Conservation (phyloP, 2,329 filamentous ascomycete species). For the Fusarium secorum region DNA sequence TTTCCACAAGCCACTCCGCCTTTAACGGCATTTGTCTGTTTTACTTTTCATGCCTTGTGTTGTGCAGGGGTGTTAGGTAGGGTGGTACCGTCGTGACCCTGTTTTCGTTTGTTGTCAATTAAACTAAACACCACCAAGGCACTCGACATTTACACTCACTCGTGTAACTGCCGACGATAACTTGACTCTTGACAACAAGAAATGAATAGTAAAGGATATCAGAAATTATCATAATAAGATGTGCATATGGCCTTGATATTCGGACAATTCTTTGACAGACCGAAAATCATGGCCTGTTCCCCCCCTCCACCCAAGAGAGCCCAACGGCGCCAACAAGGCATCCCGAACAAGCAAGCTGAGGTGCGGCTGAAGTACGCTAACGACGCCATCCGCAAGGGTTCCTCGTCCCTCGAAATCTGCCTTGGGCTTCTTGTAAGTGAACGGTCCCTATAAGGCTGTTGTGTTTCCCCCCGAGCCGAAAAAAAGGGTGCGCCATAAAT, state of each 20-base stretch:
- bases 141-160: background rate
- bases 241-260: rapidly evolving
- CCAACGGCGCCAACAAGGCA: slow-evolving; percentile 16
- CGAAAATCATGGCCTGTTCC: background rate
- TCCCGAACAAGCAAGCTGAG: slow-evolving; percentile 18
- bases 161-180: background rate
- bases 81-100: background rate
- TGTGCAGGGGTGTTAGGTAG: background rate
- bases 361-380: slow-evolving; percentile 41
- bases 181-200: too few relatives aligned
- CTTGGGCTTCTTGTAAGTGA: slow-evolving; percentile 28
- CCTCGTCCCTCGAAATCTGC: slow-evolving; percentile 30
- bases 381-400: slow-evolving; percentile 29
- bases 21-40: background rate
- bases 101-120: background rate
- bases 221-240: background rate
- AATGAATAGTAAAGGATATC: too few relatives aligned
- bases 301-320: slow-evolving; percentile 21
- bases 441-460: slow-evolving; percentile 5
- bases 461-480: background rate
- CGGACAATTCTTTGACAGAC: background rate
- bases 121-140: background rate
- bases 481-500: background rate
- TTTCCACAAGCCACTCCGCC: background rate
- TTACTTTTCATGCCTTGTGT: background rate